Evolutionary conservation across 2,329 filamentous ascomycete species (phyloP).

Genomic region (Pseudogymnoascus sp.): DNA sequence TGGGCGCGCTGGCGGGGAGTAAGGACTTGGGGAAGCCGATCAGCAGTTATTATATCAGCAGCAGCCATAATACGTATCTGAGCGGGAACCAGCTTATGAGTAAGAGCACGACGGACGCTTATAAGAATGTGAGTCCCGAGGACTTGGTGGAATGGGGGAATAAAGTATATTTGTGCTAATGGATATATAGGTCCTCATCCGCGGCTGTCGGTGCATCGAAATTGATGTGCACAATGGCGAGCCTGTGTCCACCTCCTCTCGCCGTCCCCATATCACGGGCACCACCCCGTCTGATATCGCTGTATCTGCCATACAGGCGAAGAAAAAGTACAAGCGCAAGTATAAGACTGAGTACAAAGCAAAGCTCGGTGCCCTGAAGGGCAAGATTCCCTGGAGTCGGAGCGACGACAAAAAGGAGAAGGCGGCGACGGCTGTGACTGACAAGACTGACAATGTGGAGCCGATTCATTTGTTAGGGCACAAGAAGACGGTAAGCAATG

Average conservation of each 20-base stretch:
- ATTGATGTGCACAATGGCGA: conserved; percentile 87
- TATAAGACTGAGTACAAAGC: conserved; percentile 24
- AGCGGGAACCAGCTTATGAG: conserved; percentile 79
- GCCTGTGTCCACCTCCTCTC: conserved; percentile 4
- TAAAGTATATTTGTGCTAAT: neutral
- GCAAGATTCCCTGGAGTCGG: conserved; percentile 10
- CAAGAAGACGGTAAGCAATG: neutral
- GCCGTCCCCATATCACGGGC: neutral
- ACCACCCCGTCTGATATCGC: neutral
- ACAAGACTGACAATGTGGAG: conserved; percentile 11
- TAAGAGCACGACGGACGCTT: conserved; percentile 66
- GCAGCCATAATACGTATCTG: conserved; percentile 90
- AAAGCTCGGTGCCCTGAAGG: conserved; percentile 17
- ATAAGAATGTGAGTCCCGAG: conserved; percentile 54
- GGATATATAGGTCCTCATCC: conserved; percentile 51
- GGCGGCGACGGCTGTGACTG: neutral
- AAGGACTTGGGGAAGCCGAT: conserved; percentile 26
- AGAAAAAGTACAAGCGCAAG: conserved; percentile 15
- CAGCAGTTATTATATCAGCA: conserved; percentile 82
- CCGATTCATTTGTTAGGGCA: conserved; percentile 17
- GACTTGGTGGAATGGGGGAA: neutral
- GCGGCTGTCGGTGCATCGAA: conserved; percentile 82
- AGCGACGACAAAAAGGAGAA: conserved; percentile 8
- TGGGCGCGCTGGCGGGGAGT: conserved; percentile 15
- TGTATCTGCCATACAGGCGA: neutral